Evolutionary conservation across 1,139 yeast species (phyloP), one percentile per base, ranked within the genome.

Genomic region (Candida glucosophila): DNA sequence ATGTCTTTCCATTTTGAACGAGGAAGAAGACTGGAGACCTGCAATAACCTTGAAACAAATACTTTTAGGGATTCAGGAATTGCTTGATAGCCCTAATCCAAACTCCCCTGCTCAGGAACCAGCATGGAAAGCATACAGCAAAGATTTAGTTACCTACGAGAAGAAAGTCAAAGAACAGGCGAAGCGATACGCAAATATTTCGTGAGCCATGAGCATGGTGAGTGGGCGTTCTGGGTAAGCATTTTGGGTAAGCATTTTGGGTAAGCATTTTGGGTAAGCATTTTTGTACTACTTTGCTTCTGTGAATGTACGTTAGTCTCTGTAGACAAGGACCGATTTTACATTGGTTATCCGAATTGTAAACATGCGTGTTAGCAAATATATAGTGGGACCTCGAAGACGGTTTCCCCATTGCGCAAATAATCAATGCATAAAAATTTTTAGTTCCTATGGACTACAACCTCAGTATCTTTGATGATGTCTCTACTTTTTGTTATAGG

Each of bases 21-120:
- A 90, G 51, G 92, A 80, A 27, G 94, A 88, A 51, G 98, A 85
- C 49, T 92, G 99, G 99, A 73, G 95, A 47, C 98, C 99, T 1
- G 95, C 96, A 6, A 79, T 90, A 37, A 85, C 95, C n/a, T 58
- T 92, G 42, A 86, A 85, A 47, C 95, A 90, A 49, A 79, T 92
- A 32, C 77, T 82, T 4, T 59, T 86, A 37, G 99, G 98, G 6
- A 77, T 92, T 28, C 99, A 92, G 52, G 96, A 88, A 49, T 65
- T 92, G 30, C 64, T 92, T 37, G 85, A 81, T 44, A 69, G 77
- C 16, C 98, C 99, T 17, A 92, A 92, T 47, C 92, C 95, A 16
- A 77, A 80, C 33, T 85, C 96, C 0, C 99, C 99, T 2, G 98
- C 98, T 1, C 99, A 90, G 53, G 93, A 85, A 38, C 94, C 93